Base-by-base conservation (phyloP, 345 rosid species). In the Nephelium lappaceum region DNA sequence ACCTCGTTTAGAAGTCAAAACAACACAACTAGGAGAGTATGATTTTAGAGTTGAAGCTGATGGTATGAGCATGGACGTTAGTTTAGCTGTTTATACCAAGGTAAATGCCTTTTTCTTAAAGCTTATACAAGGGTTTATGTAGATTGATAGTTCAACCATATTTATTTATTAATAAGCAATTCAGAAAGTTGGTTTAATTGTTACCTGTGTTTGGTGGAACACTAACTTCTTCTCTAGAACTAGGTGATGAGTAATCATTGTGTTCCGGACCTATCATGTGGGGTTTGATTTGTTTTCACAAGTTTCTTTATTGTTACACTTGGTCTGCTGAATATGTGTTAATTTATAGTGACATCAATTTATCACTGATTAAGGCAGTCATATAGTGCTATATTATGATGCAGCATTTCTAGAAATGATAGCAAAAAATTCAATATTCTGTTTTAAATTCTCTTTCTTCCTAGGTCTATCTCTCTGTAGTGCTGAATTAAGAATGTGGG, bases 1-100 rank as follows among this genome's bases (percentile, higher is more conserved):
- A 61, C 60, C 79, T 24, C 79, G 71, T 69, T 71, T 84, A 75
- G 87, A 87, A 78, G 88, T 89, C 81, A 92, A 85, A 81, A 94
- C 83, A 75, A 82, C 88, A 74, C 84, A 69, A 21, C 31, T 84
- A 67, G 87, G 88, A 7, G 47, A 88, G 71, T 72, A 83, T 65
- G 84, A 88, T 19, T 93, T 89, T 81, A 87, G 88, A 82, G 89
- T 93, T 83, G 97, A 90, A 84, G 86, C 79, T 25, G 88, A 85
- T 62, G 97, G 90, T 77, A 78, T 87, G 73, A 84, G 85, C 85
- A 80, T 60, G 82, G 78, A 81, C 67, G 87, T 90, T 68, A 88
- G 87, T 89, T 69, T 95, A 81, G 93, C 92, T 51, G 72, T 78
- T 19, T 92, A 89, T 80, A 58, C 80, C 38, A 89, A 91, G 98